Base-by-base conservation (phyloP, 1,284 basidiomycete genomes). In the Hymenochaete sp. region DNA sequence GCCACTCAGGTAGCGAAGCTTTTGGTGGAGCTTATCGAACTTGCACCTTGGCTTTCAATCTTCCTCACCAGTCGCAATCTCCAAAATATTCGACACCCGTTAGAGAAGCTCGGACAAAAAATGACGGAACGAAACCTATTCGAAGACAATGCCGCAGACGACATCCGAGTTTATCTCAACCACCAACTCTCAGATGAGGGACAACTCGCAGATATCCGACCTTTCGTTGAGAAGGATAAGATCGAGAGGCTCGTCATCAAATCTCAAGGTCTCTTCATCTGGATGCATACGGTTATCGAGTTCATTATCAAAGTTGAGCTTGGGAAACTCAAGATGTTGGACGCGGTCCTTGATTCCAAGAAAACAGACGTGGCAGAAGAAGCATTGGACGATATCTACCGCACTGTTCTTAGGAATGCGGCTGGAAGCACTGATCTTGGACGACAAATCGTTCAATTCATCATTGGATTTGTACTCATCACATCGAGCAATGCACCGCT, bases 201-300 rank as follows among this genome's bases (percentile, higher is more conserved):
- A 24, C 14, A n/a, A 14, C 27, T 43, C 7, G 14, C 11, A 19
- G n/a, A 11, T 36, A n/a, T 14, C n/a, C 5, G 16, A 16, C 7
- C n/a, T 16, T 9, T 6, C 4, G 13, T 35, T n/a, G 13, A 31
- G 21, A 25, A 44, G 13, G 32, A 19, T 4, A 52, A 57, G n/a
- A 36, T 57, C 8, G 48, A 52, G 7, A 35, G 24, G 29, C 47
- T 60, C 19, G 53, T 56, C 13, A 26, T 52, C 19, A 59, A 51
- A 27, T 50, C 58, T 3, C 48, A 52, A 13, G 55, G 57, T n/a
- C 42, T 44, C 9, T 44, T 44, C 22, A 38, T 44, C n/a, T 44
- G 43, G 43, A 35, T 24, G n/a, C 38, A 32, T 2, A 44, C 43
- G 24, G 43, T 35, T 4, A 26, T 44, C 5, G n/a, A n/a, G n/a